Conservation (phyloP, 1,284 basidiomycete species). For the Puccinia horiana region DNA sequence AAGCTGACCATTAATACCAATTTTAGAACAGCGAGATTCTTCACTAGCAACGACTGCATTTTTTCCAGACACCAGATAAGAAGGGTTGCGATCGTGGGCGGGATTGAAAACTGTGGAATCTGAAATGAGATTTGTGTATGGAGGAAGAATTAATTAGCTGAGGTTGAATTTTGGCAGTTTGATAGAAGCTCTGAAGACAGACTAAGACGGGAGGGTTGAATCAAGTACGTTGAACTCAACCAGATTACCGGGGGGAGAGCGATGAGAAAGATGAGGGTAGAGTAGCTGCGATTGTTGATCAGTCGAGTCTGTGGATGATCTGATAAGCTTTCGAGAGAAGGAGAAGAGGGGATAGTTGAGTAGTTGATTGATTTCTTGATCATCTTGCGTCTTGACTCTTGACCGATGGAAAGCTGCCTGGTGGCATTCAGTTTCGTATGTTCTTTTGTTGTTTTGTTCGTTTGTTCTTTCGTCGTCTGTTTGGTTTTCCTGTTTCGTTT, state of each 20-base stretch:
- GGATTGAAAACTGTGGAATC: not conserved
- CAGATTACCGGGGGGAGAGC: not conserved
- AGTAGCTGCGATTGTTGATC: no score
- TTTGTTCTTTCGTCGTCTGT: no score
- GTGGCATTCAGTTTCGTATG: no score
- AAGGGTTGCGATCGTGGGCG: conserved; percentile 60
- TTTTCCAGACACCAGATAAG: conserved; percentile 71
- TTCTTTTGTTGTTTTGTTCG: no score
- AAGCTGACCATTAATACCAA: conserved; percentile 73
- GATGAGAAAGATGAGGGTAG: not conserved
- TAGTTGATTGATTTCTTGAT: no score
- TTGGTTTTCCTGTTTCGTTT: not conserved
- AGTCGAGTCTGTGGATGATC: no score
- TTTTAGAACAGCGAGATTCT: conserved; percentile 76
- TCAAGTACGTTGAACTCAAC: not conserved
- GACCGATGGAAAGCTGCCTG: no score
- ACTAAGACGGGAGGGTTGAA: not conserved
- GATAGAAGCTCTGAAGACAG: not conserved
- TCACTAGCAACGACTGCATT: conserved; percentile 84
- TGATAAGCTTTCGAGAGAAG: no score
- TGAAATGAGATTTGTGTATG: not conserved
- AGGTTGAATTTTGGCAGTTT: not conserved
- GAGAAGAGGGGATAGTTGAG: no score
- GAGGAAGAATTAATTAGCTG: not conserved
- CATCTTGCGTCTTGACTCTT: no score